Conservation (phyloP, 352 stramenopile species). For the Phytophthora constricta region DNA sequence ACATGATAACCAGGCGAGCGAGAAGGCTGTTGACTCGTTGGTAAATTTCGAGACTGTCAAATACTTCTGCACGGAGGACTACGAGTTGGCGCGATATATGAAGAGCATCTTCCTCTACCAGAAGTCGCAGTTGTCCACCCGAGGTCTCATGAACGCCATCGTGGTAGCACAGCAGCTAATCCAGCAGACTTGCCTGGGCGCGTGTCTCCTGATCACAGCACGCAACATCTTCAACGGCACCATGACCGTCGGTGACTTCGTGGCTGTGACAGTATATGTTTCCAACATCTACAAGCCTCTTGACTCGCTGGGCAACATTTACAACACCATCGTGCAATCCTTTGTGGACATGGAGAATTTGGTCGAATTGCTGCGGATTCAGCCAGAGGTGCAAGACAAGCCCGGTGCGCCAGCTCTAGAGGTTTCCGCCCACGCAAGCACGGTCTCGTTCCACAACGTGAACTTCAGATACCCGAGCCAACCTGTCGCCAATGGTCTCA, state of each 20-base stretch:
- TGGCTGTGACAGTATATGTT: constrained; percentile 95
- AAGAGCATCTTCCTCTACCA: constrained; percentile 90
- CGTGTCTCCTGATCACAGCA: constrained; percentile 74
- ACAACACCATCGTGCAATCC: constrained; percentile 97
- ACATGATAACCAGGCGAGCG: constrained; percentile 96
- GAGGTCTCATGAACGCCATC: constrained; percentile 91
- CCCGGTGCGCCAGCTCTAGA: constrained; percentile 69
- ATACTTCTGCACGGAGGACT: constrained; percentile 95
- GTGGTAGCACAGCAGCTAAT: constrained; percentile 96
- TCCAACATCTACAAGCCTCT: constrained; percentile 96
- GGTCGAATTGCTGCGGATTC: constrained; percentile 93
- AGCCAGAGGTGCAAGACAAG: constrained; percentile 92
- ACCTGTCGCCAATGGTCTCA: constrained; percentile 83
- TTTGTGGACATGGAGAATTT: constrained; percentile 98
- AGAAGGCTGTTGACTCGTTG: constrained; percentile 96
- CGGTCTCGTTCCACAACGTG: constrained; percentile 94
- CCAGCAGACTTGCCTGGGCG: constrained; percentile 82
- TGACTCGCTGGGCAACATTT: constrained; percentile 96
- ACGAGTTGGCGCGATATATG: constrained; percentile 87
- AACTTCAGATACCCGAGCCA: constrained; percentile 93
- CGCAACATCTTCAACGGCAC: constrained; percentile 53
- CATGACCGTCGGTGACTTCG: constrained; percentile 95
- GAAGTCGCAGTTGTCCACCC: constrained; percentile 87
- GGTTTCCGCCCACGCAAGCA: constrained; percentile 45
- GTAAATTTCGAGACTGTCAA: constrained; percentile 98